Evolutionary conservation across 805 yeast species (phyloP), one percentile per base, ranked within the genome.

Genomic region (Suhomyces emberorum): DNA sequence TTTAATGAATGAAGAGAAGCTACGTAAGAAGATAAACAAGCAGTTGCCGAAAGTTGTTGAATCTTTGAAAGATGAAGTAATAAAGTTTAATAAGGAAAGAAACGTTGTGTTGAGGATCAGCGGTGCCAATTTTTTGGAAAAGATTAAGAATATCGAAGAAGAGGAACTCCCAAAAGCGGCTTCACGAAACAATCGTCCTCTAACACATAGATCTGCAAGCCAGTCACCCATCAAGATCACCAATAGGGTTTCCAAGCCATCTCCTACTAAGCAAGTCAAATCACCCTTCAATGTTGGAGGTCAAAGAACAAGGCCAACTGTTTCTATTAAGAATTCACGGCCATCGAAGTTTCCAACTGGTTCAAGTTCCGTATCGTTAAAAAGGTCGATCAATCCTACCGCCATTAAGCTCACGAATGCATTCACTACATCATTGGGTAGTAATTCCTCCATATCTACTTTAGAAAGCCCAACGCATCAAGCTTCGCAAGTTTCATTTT

Each of bases 1-100:
- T 16, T 63, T 91, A 40, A 68, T 84, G 39, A 75, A 82, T 39
- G 98, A 91, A 54, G 96, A 88, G 54, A 81, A 73, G 51, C 66
- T 79, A 26, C 66, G 97, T 37, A 82, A 82, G 47, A 73, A 74
- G 36, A 68, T 89, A 6, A 61, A 75, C n/a, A 77, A 78, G 51
- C 74, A 75, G 46, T 63, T 86, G 46, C 98, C 98, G 0, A 65
- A 68, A 24, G 67, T 83, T 0, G 60, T 86, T 7, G 58, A 63
- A 3, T 74, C 68, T 1, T 58, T 91, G 32, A 74, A 72, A 41
- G 28, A 43, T 1, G 73, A 72, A 33, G 48, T 86, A 4, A 40
- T 48, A 3, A 63, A 61, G 9, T 84, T 76, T 65, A 79, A 81
- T 44, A 48, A 56, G 49, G 2, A 56, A 51, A 31, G 34, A 45